Evolutionary conservation across 441 rosid genomes (phyloP), one percentile per base, ranked within the genome.

Genomic region (Erysimum pusillum): DNA sequence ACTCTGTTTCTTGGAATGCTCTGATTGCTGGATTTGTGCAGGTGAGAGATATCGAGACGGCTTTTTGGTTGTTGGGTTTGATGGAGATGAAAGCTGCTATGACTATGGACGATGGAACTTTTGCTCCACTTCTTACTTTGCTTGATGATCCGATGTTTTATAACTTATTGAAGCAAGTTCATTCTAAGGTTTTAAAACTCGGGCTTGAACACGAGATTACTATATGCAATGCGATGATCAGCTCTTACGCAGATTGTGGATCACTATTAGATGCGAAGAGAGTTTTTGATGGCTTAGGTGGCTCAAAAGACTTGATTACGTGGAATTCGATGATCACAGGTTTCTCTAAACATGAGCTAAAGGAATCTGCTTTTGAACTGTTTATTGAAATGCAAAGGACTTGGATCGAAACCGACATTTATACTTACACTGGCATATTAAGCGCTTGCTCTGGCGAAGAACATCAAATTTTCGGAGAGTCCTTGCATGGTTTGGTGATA

Each of bases 241-340:
- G 83, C 38, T 85, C 92, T 11, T 92, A 90, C 70, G 87, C 92
- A 0, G 81, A 83, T 42, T 90, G 93, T 81, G 92, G 92, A 71
- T 89, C 84, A 1, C 67, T 89, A 17, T 79, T 62, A 34, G 86
- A 88, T 82, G 93, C 90, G 0, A 63, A 84, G 71, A 79, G 81
- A 48, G 87, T 87, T 61, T 92, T 92, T 66, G 87, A 86, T 70
- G 80, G 83, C 56, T 69, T 86, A 56, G 69, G 77, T 76, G 64
- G 54, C 7, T 32, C 48, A 8, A 83, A 80, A 68, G 97, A 92
- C 80, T 76, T 85, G 81, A 90, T 90, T 63, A 79, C 91, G 0
- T 90, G 92, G 96, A 92, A 92, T 66, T 85, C 96, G 2, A 87
- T 89, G 92, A 58, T 92, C 20, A 85, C 85, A 18, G 93, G 89